Base-by-base conservation (phyloP, 2,329 filamentous ascomycete species). In the Amylocarpus encephaloides region DNA sequence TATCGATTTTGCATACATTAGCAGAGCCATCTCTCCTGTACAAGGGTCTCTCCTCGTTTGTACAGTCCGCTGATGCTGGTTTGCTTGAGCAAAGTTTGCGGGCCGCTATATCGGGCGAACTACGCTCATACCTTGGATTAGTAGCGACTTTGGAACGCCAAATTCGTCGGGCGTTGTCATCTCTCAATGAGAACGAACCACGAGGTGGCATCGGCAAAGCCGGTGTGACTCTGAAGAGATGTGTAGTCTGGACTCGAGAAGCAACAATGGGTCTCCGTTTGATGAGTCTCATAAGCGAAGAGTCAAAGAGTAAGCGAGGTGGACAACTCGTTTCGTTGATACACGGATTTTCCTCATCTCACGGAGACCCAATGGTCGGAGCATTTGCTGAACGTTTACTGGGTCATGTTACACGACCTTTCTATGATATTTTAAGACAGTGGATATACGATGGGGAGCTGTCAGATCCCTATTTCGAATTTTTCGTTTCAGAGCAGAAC, bases 381-480 rank as follows among this genome's bases (percentile, higher is more conserved):
- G 85, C 85, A 0, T 97, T 97, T 71, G 93, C 93, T 0, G 92
- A 97, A 67, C 82, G 92, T 19, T 75, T 98, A 26, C 77, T 98
- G 5, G 78, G 79, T 5, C 88, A 92, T 62, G 87, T 98, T 48
- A 96, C 93, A 1, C 79, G 87, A 13, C 94, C 94, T 0, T 98
- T 98, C 66, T 98, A 98, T 67, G 88, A 94, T 62, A 96, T 98
- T 73, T 75, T 98, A 48, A 83, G 90, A 48, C 86, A 89, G 61
- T 98, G 93, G 93, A 95, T 98, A 45, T 98, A 98, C 64, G 92
- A 98, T 63, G 93, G 93, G 53, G 94, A 98, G 72, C 77, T 98
- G 12, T 90, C 88, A n/a, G 93, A 98, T 68, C 93, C 94, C 0
- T 96, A 91, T 63, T 78, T 83, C 49, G 93, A 98, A 64, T 98